Conservation (phyloP, 2,329 filamentous ascomycete genomes). For the Aureobasidium sp. region DNA sequence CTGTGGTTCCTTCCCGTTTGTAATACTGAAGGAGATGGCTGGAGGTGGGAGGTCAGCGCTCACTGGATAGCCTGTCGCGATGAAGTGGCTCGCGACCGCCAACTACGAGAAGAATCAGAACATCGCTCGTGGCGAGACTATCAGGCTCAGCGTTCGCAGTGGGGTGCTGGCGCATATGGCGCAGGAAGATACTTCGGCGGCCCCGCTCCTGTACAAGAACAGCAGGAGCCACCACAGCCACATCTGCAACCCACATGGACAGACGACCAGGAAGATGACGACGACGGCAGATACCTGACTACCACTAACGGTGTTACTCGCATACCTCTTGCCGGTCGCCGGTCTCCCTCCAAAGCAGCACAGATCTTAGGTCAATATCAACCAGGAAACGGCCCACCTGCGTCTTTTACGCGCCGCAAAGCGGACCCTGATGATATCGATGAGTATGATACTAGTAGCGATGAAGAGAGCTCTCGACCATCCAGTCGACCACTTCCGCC, state of each 20-base stretch:
- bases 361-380: conserved; percentile 42
- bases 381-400: conserved; percentile 24
- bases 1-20: conserved; percentile 85
- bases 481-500: conserved; percentile 26
- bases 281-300: conserved; percentile 38
- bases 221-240: neutral
- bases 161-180: conserved; percentile 12
- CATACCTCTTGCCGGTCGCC: conserved; percentile 37
- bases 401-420: conserved; percentile 32
- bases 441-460: conserved; percentile 34
- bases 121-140: conserved; percentile 19
- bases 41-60: conserved; percentile 89
- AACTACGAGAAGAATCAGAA: conserved; percentile 35
- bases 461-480: conserved; percentile 36
- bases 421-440: conserved; percentile 24
- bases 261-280: conserved; percentile 25
- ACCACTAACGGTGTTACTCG: conserved; percentile 37
- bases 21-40: conserved; percentile 92
- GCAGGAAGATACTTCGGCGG: conserved; percentile 16
- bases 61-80: conserved; percentile 81
- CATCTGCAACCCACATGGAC: conserved; percentile 8
- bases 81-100: conserved; percentile 50
- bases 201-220: conserved; percentile 7
- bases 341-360: conserved; percentile 45
- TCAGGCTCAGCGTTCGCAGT: conserved; percentile 9